Conservation (phyloP, 2,329 filamentous ascomycete species). For the Diaporthe sp. region DNA sequence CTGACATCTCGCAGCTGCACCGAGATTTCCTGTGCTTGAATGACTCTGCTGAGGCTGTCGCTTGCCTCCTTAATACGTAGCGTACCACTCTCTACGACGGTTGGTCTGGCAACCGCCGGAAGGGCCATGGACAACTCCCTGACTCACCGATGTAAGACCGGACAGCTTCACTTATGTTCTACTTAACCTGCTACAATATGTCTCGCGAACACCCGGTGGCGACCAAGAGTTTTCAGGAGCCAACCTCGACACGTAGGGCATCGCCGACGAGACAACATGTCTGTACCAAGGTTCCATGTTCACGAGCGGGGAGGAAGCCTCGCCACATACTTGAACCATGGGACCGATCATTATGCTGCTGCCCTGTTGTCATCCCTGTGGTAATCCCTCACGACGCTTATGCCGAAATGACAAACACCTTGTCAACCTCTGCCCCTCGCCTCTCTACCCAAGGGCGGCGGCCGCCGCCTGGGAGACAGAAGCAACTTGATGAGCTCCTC, state of each 20-base stretch:
- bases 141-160: conserved; percentile 3
- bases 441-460: background rate
- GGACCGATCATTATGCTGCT: conserved; percentile 24
- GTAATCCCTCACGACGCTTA: background rate
- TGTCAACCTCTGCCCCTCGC: background rate
- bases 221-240: conserved; percentile 3
- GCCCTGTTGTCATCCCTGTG: conserved; percentile 18
- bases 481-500: background rate
- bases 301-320: background rate
- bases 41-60: background rate
- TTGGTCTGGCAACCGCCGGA: background rate
- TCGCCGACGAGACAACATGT: background rate
- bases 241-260: conserved; percentile 7
- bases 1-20: background rate
- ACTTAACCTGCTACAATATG: conserved; percentile 25
- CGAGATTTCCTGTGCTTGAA: background rate
- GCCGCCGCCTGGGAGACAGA: background rate
- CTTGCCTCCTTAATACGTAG: conserved; percentile 9
- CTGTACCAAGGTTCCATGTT: conserved; percentile 6
- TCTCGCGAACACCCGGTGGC: conserved; percentile 10
- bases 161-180: background rate
- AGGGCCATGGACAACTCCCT: background rate
- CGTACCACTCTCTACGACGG: background rate
- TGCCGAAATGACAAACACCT: conserved; percentile 6
- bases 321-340: conserved; percentile 22